These are phyloP conservation scores for Ophiocordyceps camponoti-floridani DNA, from an alignment of 2,329 filamentous ascomycete genomes.

Conservation along the genomic window DNA sequence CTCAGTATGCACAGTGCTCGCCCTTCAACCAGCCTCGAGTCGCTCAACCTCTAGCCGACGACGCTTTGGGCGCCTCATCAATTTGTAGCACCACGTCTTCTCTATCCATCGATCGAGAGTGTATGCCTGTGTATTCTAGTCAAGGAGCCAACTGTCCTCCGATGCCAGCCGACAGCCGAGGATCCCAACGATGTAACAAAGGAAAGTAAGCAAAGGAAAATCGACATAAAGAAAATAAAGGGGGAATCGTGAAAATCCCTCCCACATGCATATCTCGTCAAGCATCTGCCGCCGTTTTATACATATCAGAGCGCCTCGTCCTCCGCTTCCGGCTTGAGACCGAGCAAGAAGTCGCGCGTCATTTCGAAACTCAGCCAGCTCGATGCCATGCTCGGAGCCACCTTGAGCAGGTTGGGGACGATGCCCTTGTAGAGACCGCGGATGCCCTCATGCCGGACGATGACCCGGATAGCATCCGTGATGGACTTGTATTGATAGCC, in stretches of 20 bases:
- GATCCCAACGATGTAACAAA: not conserved
- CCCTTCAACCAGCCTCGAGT: not conserved
- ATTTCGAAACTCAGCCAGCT: constrained; percentile 97
- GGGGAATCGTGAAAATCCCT: not conserved
- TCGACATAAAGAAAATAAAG: not conserved
- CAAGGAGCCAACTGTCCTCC: constrained; percentile 2
- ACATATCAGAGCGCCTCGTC: constrained; percentile 9
- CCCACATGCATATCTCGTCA: not conserved
- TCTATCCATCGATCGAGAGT: not conserved
- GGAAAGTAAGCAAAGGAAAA: constrained; percentile 1
- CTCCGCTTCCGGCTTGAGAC: constrained; percentile 28
- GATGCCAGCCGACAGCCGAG: constrained; percentile 1
- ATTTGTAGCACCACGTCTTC: not conserved
- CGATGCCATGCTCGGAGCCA: constrained; percentile 95
- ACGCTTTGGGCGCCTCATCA: not conserved
- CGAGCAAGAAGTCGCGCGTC: constrained; percentile 69
- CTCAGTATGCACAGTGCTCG: no score
- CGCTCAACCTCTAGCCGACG: not conserved
- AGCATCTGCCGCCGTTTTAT: constrained; percentile 1
- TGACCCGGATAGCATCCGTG: constrained; percentile 64
- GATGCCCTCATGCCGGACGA: constrained; percentile 68
- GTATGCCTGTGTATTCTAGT: constrained; percentile 1
- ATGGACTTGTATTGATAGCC: constrained; percentile 89
- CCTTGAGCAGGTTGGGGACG: constrained; percentile 85
- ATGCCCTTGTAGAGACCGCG: constrained; percentile 90